phyloP scores from a whole-genome alignment of 2,329 filamentous ascomycete species.

The Exophiala sp. region DNA sequence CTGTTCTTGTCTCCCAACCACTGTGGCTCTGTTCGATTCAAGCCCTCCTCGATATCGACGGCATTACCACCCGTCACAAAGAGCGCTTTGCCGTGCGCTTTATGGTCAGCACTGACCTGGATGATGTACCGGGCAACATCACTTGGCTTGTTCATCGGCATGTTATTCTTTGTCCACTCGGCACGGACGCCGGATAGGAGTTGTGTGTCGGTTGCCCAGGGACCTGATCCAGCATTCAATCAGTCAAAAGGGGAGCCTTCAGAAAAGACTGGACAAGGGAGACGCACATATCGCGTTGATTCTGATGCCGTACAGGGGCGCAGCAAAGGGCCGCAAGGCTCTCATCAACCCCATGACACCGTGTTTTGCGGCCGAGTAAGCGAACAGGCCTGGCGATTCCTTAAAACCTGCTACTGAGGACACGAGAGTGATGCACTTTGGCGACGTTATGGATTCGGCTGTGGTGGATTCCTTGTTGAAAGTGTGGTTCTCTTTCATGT shows the following conservation, averaged over 20 bases:
- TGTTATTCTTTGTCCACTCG: constrained; percentile 37
- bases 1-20: constrained; percentile 42
- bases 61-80: constrained; percentile 44
- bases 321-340: constrained; percentile 39
- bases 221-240: constrained; percentile 22
- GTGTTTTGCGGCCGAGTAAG: constrained; percentile 50
- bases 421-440: constrained; percentile 42
- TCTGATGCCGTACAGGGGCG: constrained; percentile 38
- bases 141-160: constrained; percentile 40
- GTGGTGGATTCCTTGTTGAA: constrained; percentile 11
- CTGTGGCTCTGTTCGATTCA: constrained; percentile 40
- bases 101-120: constrained; percentile 34
- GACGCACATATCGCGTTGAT: constrained; percentile 42
- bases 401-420: constrained; percentile 50
- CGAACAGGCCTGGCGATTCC: constrained; percentile 46
- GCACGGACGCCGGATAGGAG: constrained; percentile 38
- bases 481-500: constrained; percentile 37
- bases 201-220: constrained; percentile 44
- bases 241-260: background rate
- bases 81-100: constrained; percentile 37
- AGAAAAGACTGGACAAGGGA: background rate
- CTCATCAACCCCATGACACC: constrained; percentile 51
- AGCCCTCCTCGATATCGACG: constrained; percentile 44
- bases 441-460: constrained; percentile 14
- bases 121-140: constrained; percentile 42